Evolutionary conservation across 495 filamentous ascomycete species (phyloP), one percentile per base, ranked within the genome.

Genomic region (Lophiostoma macrostomum): DNA sequence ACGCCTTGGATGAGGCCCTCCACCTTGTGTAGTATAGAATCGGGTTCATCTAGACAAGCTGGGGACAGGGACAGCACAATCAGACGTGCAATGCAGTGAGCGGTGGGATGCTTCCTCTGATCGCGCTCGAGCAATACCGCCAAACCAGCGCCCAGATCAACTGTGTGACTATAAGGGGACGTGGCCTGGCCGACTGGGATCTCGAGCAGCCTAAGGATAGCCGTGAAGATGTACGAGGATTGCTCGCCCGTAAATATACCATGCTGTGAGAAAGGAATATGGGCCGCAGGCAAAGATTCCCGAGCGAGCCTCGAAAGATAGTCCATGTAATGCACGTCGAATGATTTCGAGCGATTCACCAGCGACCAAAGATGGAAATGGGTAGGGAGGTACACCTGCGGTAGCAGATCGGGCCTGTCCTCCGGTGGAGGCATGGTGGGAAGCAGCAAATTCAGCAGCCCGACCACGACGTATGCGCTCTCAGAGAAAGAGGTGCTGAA

Each of bases 351-450:
- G 34, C 93, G 80, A 54, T 87, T 90, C 64, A 97, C 83, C 16
- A 96, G 72, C 5, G 90, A 93, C 94, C 93, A 99, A 7, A 97
- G 70, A 70, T 97, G 91, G 74, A 97, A 99, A 59, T 95, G 86
- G 5, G 90, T 85, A 0, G 93, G 94, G 25, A 96, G 68, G 60
- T 90, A 90, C 61, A 88, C 80, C 48, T 91, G 84, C 0, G 93
- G 93, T 29, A 87, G 82, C 30, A 93, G 76, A 40, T 83, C 79
- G 18, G 78, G 74, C 31, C 50, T 44, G 39, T 88, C 79, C 5
- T 82, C 81, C 23, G 81, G 78, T 1, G 88, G 82, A 11, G 91
- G 82, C n/a, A 79, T 77, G 1, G 93, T 96, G 13, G 93, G 93
- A 53, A 97, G 77, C 42, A 99, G 70, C 45, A 91, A 71, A 63